These are phyloP conservation scores for Ogataea pignaliae DNA, from an alignment of 805 yeast genomes.

Conservation along the genomic window DNA sequence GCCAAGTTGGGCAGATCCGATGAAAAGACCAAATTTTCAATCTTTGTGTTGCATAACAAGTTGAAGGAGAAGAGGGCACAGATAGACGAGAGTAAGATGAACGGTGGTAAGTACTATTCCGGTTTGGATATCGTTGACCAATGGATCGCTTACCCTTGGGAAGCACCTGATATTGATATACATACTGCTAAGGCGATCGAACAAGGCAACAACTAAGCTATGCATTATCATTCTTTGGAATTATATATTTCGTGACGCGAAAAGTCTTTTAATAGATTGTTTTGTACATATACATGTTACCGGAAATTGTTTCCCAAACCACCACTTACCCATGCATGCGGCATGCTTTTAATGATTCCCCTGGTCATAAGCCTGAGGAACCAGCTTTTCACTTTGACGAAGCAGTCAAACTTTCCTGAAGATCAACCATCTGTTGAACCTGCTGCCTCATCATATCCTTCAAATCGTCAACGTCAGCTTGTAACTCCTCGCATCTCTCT, in stretches of 20 bases:
- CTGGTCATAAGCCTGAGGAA: too few species aligned
- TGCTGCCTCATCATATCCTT: conserved; percentile 81
- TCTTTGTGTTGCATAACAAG: conserved; percentile 83
- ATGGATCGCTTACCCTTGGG: conserved; percentile 94
- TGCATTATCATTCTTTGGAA: too few species aligned
- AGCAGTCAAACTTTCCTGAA: conserved; percentile 36
- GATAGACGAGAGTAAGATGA: conserved; percentile 58
- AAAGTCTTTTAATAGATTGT: background rate
- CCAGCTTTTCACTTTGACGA: background rate
- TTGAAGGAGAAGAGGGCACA: conserved; percentile 76
- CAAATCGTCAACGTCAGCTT: conserved; percentile 83
- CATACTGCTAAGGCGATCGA: conserved; percentile 62
- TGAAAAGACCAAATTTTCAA: conserved; percentile 62
- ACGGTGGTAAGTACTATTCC: conserved; percentile 61
- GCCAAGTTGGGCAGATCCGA: conserved; percentile 50
- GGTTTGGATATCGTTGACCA: conserved; percentile 71
- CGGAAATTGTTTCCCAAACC: too few species aligned
- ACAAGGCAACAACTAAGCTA: conserved; percentile 53
- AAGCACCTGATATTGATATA: conserved; percentile 71
- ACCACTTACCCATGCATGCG: too few species aligned
- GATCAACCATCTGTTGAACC: conserved; percentile 77
- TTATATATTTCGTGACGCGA: too few species aligned
- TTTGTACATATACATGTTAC: too few species aligned
- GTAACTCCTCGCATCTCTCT: conserved; percentile 78
- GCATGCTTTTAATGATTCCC: too few species aligned